Evolutionary conservation across 306 rosid species (phyloP).

Genomic region (Castanea crenata): DNA sequence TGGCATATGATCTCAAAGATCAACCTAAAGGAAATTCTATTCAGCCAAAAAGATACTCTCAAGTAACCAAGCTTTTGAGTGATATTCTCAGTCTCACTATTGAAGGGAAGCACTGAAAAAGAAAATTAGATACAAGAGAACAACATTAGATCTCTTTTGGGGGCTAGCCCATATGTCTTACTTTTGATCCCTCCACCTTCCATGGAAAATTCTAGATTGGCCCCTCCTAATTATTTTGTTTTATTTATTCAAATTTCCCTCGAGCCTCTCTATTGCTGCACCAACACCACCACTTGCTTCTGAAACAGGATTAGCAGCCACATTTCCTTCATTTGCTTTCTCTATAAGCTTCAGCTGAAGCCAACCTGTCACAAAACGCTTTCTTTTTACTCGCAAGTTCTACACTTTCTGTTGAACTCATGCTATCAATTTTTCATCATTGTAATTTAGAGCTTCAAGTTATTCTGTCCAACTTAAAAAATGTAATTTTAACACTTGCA

Average conservation of each 20-base stretch:
- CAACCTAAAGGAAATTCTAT: neutral
- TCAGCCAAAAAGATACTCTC: no score
- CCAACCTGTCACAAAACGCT: conserved; percentile 67
- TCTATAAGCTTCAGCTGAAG: conserved; percentile 81
- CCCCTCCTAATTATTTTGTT: conserved; percentile 23
- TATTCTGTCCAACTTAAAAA: neutral
- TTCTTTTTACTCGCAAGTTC: neutral
- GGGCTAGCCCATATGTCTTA: neutral
- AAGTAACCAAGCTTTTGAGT: neutral
- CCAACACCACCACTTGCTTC: conserved; percentile 69
- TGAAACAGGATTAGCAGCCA: conserved; percentile 35
- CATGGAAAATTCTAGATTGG: neutral
- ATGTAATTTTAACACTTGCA: neutral
- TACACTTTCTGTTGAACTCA: neutral
- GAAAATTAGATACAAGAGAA: neutral
- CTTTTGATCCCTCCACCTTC: neutral
- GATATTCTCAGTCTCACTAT: neutral
- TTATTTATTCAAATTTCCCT: conserved; percentile 66
- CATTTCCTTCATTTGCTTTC: conserved; percentile 71
- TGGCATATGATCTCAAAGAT: neutral
- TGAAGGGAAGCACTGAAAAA: neutral
- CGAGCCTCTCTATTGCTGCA: conserved; percentile 89
- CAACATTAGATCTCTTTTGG: neutral
- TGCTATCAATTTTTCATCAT: neutral
- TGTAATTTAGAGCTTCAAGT: neutral